Conservation (phyloP, 1,284 basidiomycete species). For the Malassezia dermatis region DNA sequence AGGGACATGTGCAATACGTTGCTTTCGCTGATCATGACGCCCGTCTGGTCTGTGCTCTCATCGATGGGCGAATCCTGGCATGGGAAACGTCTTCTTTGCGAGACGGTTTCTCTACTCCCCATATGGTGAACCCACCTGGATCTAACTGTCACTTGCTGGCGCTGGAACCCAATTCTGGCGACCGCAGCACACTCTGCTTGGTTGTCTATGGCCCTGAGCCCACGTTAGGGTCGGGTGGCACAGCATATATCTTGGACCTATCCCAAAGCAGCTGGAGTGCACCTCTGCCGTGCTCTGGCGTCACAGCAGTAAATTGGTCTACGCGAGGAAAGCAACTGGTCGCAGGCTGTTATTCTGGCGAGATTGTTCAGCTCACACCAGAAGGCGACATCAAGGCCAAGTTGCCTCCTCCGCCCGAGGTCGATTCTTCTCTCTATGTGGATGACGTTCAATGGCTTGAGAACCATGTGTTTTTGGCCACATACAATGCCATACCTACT, state of each 20-base stretch:
- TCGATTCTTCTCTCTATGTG: conserved; percentile 53
- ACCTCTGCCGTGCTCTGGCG: conserved; percentile 17
- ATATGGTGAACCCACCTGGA: background rate
- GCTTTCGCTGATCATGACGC: conserved; percentile 2
- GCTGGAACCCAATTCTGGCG: conserved; percentile 51
- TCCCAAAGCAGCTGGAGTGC: conserved; percentile 21
- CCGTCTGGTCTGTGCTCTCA: background rate
- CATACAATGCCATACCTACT: conserved; percentile 53
- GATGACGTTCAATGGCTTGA: conserved; percentile 60
- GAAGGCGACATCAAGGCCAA: conserved; percentile 53
- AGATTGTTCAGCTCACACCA: conserved; percentile 61
- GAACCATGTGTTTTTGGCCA: conserved; percentile 61
- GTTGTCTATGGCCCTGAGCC: conserved; percentile 41
- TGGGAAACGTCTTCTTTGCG: background rate
- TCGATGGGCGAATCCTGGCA: background rate
- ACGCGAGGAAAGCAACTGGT: conserved; percentile 76
- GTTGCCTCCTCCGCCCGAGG: conserved; percentile 6
- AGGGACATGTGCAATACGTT: background rate
- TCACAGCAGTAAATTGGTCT: conserved; percentile 62
- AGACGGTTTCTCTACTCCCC: background rate
- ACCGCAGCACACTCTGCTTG: conserved; percentile 46
- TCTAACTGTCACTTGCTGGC: conserved; percentile 15
- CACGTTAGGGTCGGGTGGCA: conserved; percentile 7
- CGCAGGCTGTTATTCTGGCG: conserved; percentile 61
- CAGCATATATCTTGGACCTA: conserved; percentile 22